phyloP scores from a whole-genome alignment of 2,329 filamentous ascomycete genomes.

The Whalleya microplaca region DNA sequence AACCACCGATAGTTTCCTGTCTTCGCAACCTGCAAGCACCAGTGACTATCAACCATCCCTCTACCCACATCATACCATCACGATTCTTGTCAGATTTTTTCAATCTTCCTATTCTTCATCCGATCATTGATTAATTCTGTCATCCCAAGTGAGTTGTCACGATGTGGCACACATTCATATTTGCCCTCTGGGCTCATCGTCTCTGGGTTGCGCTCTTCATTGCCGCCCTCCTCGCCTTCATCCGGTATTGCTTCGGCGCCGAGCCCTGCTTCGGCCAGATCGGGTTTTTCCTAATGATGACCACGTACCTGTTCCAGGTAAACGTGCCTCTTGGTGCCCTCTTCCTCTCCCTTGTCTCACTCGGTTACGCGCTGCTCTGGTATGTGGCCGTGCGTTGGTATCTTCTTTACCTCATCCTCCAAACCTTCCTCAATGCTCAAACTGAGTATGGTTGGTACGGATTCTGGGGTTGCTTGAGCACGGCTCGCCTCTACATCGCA shows the following conservation, averaged over 20 bases:
- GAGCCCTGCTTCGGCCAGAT: not conserved
- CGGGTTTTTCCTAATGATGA: not conserved
- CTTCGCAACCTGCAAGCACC: no score
- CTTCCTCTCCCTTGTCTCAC: not conserved
- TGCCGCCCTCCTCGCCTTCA: not conserved
- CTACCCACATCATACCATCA: no score
- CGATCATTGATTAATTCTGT: no score
- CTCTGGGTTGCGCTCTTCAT: not conserved
- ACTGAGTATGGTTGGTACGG: constrained; percentile 13
- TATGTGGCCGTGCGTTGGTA: constrained; percentile 5
- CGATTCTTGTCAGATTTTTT: no score
- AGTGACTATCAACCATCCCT: no score
- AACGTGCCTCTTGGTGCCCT: constrained; percentile 2
- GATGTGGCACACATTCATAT: no score
- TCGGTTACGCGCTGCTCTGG: not conserved
- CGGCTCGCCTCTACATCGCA: not conserved
- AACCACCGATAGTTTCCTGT: no score
- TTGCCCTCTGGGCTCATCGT: not conserved
- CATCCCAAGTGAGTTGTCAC: no score
- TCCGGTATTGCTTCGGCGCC: not conserved
- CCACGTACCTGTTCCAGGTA: constrained; percentile 6
- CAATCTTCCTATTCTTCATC: no score
- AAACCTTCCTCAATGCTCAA: constrained; percentile 3
- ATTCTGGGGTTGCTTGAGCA: not conserved
- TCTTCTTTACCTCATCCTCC: constrained; percentile 1